Evolutionary conservation across 805 yeast genomes (phyloP).

Genomic region (Grigorovia jiainica): DNA sequence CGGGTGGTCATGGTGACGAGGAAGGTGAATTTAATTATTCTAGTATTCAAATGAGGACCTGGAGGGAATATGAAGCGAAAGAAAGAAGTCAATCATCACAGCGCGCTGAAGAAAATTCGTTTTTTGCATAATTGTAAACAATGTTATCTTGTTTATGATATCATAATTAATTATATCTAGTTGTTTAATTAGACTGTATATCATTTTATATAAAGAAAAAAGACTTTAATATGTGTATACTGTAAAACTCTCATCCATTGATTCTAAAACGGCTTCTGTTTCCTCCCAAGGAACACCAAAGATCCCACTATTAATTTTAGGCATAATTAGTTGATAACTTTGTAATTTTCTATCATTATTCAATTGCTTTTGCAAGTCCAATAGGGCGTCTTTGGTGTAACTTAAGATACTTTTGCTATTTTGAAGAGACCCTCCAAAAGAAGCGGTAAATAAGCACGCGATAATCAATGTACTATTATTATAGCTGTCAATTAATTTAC

Average conservation of each 20-base stretch:
- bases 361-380: conserved; percentile 29
- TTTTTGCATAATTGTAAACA: neutral
- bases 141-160: neutral
- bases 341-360: conserved; percentile 4
- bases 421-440: conserved; percentile 36
- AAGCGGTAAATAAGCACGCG: conserved; percentile 70
- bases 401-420: conserved; percentile 41
- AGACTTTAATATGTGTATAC: conserved; percentile 28
- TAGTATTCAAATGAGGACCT: conserved; percentile 79
- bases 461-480: conserved; percentile 23
- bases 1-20: conserved; percentile 46
- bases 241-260: conserved; percentile 11
- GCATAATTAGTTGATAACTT: conserved; percentile 42
- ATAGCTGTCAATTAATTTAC: conserved; percentile 19
- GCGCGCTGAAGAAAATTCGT: neutral
- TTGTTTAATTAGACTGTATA: neutral
- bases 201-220: neutral
- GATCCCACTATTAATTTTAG: conserved; percentile 72
- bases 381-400: conserved; percentile 43
- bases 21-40: conserved; percentile 89
- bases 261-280: conserved; percentile 45
- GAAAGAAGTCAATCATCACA: conserved; percentile 1
- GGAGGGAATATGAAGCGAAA: conserved; percentile 87
- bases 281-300: conserved; percentile 71
- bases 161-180: neutral